phyloP scores from a whole-genome alignment of 2,329 filamentous ascomycete genomes.

The Monilinia vaccinii-corymbosi region DNA sequence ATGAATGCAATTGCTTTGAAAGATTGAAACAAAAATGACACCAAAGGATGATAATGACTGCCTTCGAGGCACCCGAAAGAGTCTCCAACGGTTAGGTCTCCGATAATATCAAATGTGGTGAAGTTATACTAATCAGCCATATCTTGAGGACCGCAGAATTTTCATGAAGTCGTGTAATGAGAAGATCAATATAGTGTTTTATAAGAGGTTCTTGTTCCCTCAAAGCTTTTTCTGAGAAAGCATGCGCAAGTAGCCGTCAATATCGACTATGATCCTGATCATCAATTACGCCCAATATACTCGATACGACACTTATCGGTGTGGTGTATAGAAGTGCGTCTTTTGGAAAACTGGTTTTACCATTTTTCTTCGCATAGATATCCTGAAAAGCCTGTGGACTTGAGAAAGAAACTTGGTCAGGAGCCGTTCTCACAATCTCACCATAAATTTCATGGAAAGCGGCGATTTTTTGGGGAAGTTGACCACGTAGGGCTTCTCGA shows the following conservation, averaged over 20 bases:
- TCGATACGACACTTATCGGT: background rate
- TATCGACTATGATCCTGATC: constrained; percentile 21
- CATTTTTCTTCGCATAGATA: background rate
- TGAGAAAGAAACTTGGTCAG: constrained; percentile 27
- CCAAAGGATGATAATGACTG: constrained; percentile 25
- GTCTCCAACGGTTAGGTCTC: constrained; percentile 36
- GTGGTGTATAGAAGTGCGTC: background rate
- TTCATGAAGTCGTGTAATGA: constrained; percentile 7
- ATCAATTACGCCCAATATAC: background rate
- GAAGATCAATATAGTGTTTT: constrained; percentile 11
- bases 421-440: constrained; percentile 26
- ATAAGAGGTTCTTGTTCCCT: constrained; percentile 26
- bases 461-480: constrained; percentile 2
- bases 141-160: constrained; percentile 8
- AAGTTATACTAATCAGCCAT: constrained; percentile 31
- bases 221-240: constrained; percentile 28
- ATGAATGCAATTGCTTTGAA: constrained; percentile 18
- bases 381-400: background rate
- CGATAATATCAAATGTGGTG: constrained; percentile 33
- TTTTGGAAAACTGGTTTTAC: background rate
- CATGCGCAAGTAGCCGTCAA: constrained; percentile 23
- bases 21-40: constrained; percentile 20
- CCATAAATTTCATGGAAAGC: constrained; percentile 25
- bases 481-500: background rate
- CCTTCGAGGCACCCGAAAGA: constrained; percentile 30